These are phyloP conservation scores for Colletotrichum zoysiae DNA, from an alignment of 2,329 filamentous ascomycete species.

Conservation along the genomic window DNA sequence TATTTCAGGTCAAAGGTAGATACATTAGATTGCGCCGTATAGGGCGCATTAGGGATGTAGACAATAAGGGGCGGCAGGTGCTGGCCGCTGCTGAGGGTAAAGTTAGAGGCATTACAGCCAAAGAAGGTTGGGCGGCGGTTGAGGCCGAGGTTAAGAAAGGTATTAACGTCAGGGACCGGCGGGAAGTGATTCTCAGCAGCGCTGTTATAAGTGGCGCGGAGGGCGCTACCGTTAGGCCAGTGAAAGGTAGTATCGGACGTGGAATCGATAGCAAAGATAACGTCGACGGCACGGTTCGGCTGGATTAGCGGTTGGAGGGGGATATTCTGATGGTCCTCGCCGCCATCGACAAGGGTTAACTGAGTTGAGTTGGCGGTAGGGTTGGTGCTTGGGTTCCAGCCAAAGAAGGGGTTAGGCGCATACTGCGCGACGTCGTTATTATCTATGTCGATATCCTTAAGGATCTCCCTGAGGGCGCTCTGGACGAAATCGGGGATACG, in stretches of 20 bases:
- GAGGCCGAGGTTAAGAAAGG: constrained; percentile 70
- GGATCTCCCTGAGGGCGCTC: constrained; percentile 61
- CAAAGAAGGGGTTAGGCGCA: constrained; percentile 69
- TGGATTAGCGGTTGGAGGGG: constrained; percentile 76
- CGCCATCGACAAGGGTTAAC: constrained; percentile 84
- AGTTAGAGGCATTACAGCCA: constrained; percentile 67
- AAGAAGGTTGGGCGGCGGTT: constrained; percentile 74
- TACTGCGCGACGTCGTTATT: constrained; percentile 83
- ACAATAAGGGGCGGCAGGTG: constrained; percentile 78
- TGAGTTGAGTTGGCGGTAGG: constrained; percentile 58
- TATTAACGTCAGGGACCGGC: constrained; percentile 65
- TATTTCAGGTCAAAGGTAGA: constrained; percentile 81
- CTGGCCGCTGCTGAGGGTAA: constrained; percentile 61
- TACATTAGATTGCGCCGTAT: constrained; percentile 80
- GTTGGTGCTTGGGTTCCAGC: constrained; percentile 59
- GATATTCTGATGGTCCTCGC: constrained; percentile 83
- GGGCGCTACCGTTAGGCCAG: constrained; percentile 72
- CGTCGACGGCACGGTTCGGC: constrained; percentile 69
- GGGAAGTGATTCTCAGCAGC: constrained; percentile 68
- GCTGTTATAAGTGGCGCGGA: constrained; percentile 69
- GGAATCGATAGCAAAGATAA: constrained; percentile 75
- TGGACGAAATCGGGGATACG: constrained; percentile 48
- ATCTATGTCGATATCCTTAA: constrained; percentile 66
- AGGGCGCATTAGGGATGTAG: constrained; percentile 90
- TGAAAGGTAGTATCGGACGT: constrained; percentile 68